These are phyloP conservation scores for Acacia concinna DNA, from an alignment of 331 rosid genomes.

Conservation along the genomic window DNA sequence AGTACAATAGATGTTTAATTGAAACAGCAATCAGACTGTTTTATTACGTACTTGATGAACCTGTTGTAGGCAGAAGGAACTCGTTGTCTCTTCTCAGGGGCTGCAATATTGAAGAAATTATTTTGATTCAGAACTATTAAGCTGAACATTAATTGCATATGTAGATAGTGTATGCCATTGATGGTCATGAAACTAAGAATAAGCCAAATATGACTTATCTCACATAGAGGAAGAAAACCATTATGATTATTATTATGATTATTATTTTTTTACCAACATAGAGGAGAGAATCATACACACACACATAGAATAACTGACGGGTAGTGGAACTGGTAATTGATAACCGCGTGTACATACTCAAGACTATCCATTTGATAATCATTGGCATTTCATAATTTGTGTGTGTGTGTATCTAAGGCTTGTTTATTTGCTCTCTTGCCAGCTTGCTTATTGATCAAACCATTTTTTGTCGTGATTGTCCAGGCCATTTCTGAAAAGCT, in stretches of 20 bases:
- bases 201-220: constrained; percentile 4
- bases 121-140: neutral
- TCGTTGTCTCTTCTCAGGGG: constrained; percentile 97
- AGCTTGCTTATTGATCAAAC: neutral
- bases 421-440: constrained; percentile 1
- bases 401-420: neutral
- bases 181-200: neutral
- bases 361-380: neutral
- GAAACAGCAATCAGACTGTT: neutral
- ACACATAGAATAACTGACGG: constrained; percentile 9
- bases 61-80: constrained; percentile 96
- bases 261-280: too few relatives aligned
- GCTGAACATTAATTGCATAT: neutral
- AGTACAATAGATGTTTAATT: neutral
- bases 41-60: constrained; percentile 81
- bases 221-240: neutral
- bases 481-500: neutral
- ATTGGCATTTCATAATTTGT: constrained; percentile 4
- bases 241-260: too few relatives aligned
- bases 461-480: neutral
- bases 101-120: constrained; percentile 47
- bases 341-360: neutral
- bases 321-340: neutral
- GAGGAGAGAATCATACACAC: neutral
- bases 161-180: neutral